Evolutionary conservation across 257 asterid genomes (phyloP).

Genomic region (Solanum bulbocastanum): DNA sequence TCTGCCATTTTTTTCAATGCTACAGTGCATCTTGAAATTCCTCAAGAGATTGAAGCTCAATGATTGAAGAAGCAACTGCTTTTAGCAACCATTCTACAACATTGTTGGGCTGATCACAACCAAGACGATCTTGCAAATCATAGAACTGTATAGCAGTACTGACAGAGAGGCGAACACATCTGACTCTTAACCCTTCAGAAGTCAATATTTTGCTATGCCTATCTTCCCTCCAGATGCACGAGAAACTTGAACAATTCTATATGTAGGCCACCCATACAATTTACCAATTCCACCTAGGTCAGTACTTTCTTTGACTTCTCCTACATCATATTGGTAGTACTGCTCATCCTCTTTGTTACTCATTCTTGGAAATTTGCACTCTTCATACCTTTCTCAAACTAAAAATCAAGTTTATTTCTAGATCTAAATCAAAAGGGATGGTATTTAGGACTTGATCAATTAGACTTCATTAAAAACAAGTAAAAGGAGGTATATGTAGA

Average conservation of each 20-base stretch:
- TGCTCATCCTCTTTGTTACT: no score
- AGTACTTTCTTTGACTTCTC: no score
- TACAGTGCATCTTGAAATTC: constrained; percentile 53
- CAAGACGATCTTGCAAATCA: constrained; percentile 81
- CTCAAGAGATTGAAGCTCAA: constrained; percentile 24
- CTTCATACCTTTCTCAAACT: no score
- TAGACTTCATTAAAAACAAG: no score
- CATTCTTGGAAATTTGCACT: no score
- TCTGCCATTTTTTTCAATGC: background rate
- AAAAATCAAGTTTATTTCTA: no score
- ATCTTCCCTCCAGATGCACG: constrained; percentile 76
- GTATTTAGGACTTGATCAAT: no score
- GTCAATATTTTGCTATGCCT: constrained; percentile 83
- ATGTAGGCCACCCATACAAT: no score
- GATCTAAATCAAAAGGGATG: no score
- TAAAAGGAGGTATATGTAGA: no score
- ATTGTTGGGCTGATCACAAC: constrained; percentile 81
- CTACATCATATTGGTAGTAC: no score
- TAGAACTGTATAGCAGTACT: constrained; percentile 78
- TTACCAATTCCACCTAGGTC: no score
- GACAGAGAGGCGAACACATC: constrained; percentile 71
- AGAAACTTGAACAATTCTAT: constrained; percentile 58
- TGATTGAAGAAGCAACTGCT: constrained; percentile 55
- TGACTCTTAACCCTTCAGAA: constrained; percentile 62
- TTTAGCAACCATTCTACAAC: constrained; percentile 89